These are phyloP conservation scores for Trichoderma asperellum DNA, from an alignment of 2,329 filamentous ascomycete species.

Conservation along the genomic window DNA sequence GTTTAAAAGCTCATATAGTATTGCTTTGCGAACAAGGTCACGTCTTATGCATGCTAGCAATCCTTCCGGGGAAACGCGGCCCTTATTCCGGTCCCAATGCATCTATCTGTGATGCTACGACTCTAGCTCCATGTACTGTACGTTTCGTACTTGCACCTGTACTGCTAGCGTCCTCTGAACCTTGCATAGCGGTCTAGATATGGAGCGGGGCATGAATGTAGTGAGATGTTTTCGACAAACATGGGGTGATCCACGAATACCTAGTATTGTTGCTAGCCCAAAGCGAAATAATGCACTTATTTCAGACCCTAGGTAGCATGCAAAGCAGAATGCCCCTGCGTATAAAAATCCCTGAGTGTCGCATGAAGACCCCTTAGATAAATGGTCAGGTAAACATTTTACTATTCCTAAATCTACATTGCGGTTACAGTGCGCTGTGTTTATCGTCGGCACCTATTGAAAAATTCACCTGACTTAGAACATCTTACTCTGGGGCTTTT, in stretches of 20 bases:
- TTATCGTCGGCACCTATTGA: neutral
- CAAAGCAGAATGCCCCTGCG: neutral
- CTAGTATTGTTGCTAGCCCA: neutral
- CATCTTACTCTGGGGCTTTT: neutral
- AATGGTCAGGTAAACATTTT: neutral
- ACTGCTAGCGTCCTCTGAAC: neutral
- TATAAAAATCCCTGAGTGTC: neutral
- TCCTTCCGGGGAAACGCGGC: slow-evolving; percentile 6
- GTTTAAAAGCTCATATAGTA: neutral
- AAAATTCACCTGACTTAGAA: neutral
- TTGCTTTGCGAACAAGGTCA: neutral
- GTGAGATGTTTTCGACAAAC: neutral
- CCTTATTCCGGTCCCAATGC: neutral
- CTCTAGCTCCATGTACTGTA: neutral
- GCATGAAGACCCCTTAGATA: neutral
- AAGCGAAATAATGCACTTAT: neutral
- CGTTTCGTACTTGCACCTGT: neutral
- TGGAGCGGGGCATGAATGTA: neutral
- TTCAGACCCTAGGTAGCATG: neutral
- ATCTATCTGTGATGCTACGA: neutral
- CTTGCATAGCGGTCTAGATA: neutral
- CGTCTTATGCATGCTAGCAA: neutral
- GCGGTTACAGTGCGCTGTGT: neutral
- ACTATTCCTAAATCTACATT: neutral
- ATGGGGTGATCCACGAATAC: neutral